Conservation (phyloP, 768 basidiomycete genomes). For the Suillus subaureus region DNA sequence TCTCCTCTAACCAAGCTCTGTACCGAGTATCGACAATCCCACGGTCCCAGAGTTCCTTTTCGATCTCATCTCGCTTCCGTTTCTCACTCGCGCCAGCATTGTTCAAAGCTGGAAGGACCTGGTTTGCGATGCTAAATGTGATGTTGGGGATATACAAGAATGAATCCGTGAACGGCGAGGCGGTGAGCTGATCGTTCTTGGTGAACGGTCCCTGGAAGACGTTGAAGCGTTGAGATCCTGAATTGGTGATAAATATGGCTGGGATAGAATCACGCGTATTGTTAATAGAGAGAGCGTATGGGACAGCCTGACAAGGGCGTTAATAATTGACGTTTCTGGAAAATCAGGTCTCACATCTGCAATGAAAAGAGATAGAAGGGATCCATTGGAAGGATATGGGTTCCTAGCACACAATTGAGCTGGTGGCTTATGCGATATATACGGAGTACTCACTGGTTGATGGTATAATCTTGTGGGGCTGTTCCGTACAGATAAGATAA, state of each 20-base stretch:
- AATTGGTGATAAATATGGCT: conserved; percentile 65
- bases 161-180: conserved; percentile 65
- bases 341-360: conserved; percentile 37
- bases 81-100: conserved; percentile 40
- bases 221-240: conserved; percentile 67
- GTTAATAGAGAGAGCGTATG: conserved; percentile 59
- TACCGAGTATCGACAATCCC: conserved; percentile 57
- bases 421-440: not conserved
- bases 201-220: conserved; percentile 72
- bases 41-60: conserved; percentile 34
- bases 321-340: not conserved
- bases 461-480: conserved; percentile 76
- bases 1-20: conserved; percentile 58
- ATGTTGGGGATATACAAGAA: conserved; percentile 67
- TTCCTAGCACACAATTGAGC: conserved; percentile 37
- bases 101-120: conserved; percentile 58
- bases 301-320: conserved; percentile 43
- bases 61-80: conserved; percentile 28
- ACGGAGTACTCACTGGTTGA: conserved; percentile 49
- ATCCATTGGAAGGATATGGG: conserved; percentile 63
- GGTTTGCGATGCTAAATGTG: conserved; percentile 48
- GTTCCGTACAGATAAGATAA: conserved; percentile 65
- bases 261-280: conserved; percentile 63
- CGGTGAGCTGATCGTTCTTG: conserved; percentile 79
- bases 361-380: conserved; percentile 60